phyloP scores from a whole-genome alignment of 768 basidiomycete species.

The Phylloporus rhodoxanthus region DNA sequence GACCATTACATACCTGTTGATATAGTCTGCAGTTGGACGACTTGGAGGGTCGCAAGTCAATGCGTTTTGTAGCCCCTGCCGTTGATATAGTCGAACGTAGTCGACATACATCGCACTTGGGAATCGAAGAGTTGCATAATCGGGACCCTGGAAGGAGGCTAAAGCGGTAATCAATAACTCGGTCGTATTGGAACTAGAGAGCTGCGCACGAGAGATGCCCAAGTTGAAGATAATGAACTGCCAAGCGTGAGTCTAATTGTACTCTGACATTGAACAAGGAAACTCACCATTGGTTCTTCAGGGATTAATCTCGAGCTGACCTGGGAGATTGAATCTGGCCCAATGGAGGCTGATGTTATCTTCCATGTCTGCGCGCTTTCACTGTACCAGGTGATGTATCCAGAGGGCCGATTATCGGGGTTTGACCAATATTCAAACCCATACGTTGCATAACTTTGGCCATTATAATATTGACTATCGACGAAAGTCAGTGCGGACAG shows the following conservation, averaged over 20 bases:
- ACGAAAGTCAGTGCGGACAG: constrained; percentile 57
- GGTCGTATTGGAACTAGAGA: background rate
- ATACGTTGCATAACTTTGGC: constrained; percentile 51
- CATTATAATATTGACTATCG: constrained; percentile 51
- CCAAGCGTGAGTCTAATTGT: constrained; percentile 8
- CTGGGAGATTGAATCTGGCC: constrained; percentile 51
- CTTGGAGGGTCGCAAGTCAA: constrained; percentile 75
- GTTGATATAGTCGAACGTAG: constrained; percentile 87
- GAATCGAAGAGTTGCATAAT: constrained; percentile 68
- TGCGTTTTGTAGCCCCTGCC: constrained; percentile 58
- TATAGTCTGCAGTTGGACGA: constrained; percentile 78
- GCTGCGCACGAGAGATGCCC: constrained; percentile 58
- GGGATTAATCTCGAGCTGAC: constrained; percentile 65
- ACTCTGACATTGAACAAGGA: background rate
- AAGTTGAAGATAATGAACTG: constrained; percentile 84
- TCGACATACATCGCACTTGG: constrained; percentile 81
- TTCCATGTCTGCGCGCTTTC: constrained; percentile 67
- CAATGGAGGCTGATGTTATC: constrained; percentile 58
- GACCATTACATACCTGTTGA: constrained; percentile 44
- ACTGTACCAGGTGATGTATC: constrained; percentile 82
- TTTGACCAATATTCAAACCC: constrained; percentile 81
- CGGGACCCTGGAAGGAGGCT: constrained; percentile 66
- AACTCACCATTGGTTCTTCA: constrained; percentile 88
- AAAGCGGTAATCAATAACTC: constrained; percentile 4
- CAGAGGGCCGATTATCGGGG: constrained; percentile 55